These are phyloP conservation scores for Amanita pseudoporphyria DNA, from an alignment of 768 basidiomycete species.

Conservation along the genomic window DNA sequence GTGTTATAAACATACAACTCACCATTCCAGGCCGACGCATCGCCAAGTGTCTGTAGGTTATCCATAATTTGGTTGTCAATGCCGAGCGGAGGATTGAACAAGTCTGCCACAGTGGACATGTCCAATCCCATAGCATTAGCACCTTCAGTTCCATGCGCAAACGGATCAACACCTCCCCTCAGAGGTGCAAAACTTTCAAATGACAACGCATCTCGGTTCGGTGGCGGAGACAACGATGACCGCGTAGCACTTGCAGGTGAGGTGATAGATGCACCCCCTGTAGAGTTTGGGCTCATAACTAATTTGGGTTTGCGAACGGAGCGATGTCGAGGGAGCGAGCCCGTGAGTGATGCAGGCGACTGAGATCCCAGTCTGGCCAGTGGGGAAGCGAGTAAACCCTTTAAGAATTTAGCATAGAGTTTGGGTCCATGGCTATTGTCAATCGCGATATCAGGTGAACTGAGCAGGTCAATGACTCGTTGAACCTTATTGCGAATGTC, in stretches of 20 bases:
- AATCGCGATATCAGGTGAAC: constrained; percentile 60
- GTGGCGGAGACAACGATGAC: constrained; percentile 37
- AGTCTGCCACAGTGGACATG: constrained; percentile 22
- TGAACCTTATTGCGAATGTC: constrained; percentile 59
- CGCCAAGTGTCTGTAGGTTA: constrained; percentile 48
- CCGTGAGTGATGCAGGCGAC: not conserved
- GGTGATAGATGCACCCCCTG: constrained; percentile 13
- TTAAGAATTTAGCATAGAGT: constrained; percentile 72
- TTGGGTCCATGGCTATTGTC: constrained; percentile 79
- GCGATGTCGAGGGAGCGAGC: constrained; percentile 2
- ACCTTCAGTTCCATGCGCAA: constrained; percentile 16
- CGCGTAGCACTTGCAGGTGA: constrained; percentile 29
- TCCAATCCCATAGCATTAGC: constrained; percentile 14
- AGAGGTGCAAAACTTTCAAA: constrained; percentile 39
- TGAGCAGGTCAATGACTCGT: constrained; percentile 56
- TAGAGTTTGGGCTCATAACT: not conserved
- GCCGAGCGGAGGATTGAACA: constrained; percentile 44
- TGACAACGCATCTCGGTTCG: constrained; percentile 32
- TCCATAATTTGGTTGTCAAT: constrained; percentile 54
- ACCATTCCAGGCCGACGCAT: constrained; percentile 40
- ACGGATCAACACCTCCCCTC: constrained; percentile 31
- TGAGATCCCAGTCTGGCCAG: constrained; percentile 20
- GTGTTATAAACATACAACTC: constrained; percentile 6
- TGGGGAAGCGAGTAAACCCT: constrained; percentile 56
- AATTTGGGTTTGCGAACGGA: not conserved